Conservation (phyloP, 2,329 filamentous ascomycete genomes). For the Calcarisporium arbuscula region DNA sequence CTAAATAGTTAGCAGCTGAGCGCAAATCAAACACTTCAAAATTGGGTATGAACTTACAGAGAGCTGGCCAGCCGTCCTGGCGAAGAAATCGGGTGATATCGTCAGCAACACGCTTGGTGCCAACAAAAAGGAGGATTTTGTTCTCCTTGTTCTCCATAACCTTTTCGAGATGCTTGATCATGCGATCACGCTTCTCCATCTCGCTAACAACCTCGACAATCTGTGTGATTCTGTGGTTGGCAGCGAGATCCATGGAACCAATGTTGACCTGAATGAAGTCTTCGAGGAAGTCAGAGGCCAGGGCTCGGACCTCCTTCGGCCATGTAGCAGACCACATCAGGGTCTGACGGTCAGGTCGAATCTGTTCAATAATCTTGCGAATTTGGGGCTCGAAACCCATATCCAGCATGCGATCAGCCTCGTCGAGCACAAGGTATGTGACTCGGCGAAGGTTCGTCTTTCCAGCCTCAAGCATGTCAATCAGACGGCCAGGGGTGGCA, state of each 20-base stretch:
- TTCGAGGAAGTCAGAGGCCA: conserved; percentile 83
- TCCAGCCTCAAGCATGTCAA: conserved; percentile 96
- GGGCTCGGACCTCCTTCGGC: conserved; percentile 94
- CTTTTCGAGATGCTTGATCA: conserved; percentile 96
- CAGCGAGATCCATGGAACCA: conserved; percentile 89
- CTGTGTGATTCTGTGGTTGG: conserved; percentile 97
- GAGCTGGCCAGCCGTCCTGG: conserved; percentile 94
- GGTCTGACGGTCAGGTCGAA: conserved; percentile 95
- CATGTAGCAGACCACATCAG: conserved; percentile 99
- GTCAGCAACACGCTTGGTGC: conserved; percentile 91
- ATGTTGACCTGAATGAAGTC: conserved; percentile 99
- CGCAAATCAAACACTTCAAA: conserved; percentile 15
- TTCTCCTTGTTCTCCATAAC: conserved; percentile 95
- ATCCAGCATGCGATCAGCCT: conserved; percentile 99
- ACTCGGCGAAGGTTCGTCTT: conserved; percentile 98
- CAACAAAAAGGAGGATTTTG: conserved; percentile 93
- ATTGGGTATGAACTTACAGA: conserved; percentile 60
- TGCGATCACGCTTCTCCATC: conserved; percentile 94
- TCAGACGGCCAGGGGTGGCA: conserved; percentile 92
- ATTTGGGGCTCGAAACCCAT: conserved; percentile 99
- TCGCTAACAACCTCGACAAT: conserved; percentile 94
- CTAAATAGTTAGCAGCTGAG: conserved; percentile 41
- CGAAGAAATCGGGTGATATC: conserved; percentile 96
- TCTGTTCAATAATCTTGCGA: conserved; percentile 96
- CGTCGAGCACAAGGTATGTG: conserved; percentile 95